These are phyloP conservation scores for Fraxinus xanthoxyloides DNA, from an alignment of 305 asterid species.

Conservation along the genomic window DNA sequence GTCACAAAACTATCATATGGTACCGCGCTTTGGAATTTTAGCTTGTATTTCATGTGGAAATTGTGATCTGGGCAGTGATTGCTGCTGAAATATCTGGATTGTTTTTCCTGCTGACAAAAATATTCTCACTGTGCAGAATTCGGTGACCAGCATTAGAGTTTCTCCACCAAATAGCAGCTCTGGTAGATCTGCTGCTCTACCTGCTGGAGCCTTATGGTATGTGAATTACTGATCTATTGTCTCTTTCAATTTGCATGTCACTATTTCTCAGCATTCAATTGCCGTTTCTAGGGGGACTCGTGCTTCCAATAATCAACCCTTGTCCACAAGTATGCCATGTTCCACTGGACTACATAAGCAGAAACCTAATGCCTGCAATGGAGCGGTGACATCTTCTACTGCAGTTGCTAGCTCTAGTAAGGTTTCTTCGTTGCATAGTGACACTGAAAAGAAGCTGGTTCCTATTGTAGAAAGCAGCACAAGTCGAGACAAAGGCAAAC, in stretches of 20 bases:
- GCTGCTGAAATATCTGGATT: background rate
- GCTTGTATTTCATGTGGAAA: conserved; percentile 1
- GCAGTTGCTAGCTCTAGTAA: conserved; percentile 50
- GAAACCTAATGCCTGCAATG: conserved; percentile 38
- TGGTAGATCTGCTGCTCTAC: conserved; percentile 84
- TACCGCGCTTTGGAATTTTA: background rate
- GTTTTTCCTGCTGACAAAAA: background rate
- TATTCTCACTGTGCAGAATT: conserved; percentile 38
- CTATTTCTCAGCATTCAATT: conserved; percentile 20
- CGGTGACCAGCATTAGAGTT: conserved; percentile 42
- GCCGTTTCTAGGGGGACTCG: conserved; percentile 76
- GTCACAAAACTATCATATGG: conserved; percentile 6
- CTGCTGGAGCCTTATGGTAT: conserved; percentile 94
- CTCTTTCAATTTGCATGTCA: conserved; percentile 12
- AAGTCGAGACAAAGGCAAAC: conserved; percentile 41
- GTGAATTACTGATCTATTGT: conserved; percentile 15
- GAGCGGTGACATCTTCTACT: conserved; percentile 43
- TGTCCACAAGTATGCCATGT: conserved; percentile 40
- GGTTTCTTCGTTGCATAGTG: conserved; percentile 34
- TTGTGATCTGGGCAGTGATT: background rate
- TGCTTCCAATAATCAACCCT: conserved; percentile 47
- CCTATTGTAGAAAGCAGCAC: conserved; percentile 34
- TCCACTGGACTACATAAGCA: conserved; percentile 47
- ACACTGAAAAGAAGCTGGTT: conserved; percentile 39
- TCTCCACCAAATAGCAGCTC: conserved; percentile 95